Base-by-base conservation (phyloP, 495 filamentous ascomycete genomes). In the Barbatosphaeria neglecta region DNA sequence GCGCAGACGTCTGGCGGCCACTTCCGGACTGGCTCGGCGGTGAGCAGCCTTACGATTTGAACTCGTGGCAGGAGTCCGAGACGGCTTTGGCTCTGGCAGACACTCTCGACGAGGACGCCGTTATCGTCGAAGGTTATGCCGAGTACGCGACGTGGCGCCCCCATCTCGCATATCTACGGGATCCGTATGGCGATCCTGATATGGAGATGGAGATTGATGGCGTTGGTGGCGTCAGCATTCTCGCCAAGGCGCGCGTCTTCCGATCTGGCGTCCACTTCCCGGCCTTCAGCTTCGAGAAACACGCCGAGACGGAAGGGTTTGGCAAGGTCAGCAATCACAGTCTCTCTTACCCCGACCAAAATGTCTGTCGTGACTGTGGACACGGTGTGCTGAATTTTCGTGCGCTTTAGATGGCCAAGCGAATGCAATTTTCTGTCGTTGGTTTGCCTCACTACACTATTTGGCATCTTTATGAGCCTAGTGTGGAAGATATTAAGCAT, bases 191-290 rank as follows among this genome's bases (percentile, higher is more conserved):
- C 27, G 90, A 99, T 54, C 89, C 89, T 2, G 93, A 99, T 63
- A 94, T 97, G 82, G 93, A 99, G 63, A 96, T 99, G 92, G 93
- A 99, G 54, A 87, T 99, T 53, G 92, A 99, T 56, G 92, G 92
- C 44, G 88, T 99, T 16, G 92, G 92, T 41, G 92, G 92, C 56
- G 92, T 99, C 49, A 94, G 87, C 66, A 99, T 99, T 57, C 72
- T 99, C 52, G 89, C 92, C 5, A 99, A 97, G 68, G 92, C 92
- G 0, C 83, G 77, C 43, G 92, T 99, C 1, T 99, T 97, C 69
- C 78, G 92, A 51, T 80, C 85, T 37, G 92, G 92, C 27, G 90
- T 92, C 22, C 93, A 99, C 64, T 99, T 99, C 70, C 92, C 92
- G 8, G 92, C 92, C 4, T 99, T 99, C 61, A 95, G 87, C 52